Conservation (phyloP, 176 grass and related monocot species). For the Hordeum vulgare region MorexV3_pseudomolecules_assembly NC_058519.1:603848309-603848808, state of each 20-base stretch:
- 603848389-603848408: no score
- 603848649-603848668: no score
- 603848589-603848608: neutral
- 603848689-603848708: no score
- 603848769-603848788: constrained; percentile 49
- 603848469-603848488: no score
- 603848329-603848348: no score
- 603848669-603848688: no score
- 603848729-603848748: neutral
- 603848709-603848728: neutral
- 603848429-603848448: neutral
- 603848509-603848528: neutral
- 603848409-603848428: no score
- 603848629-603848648: no score
- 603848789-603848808: constrained; percentile 59
- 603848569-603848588: neutral
- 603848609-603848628: neutral
- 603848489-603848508: no score
- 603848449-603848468: neutral
- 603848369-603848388: no score
- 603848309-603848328: no score
- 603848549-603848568: neutral
- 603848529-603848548: neutral
- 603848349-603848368: no score
- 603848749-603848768: constrained; percentile 29